phyloP scores from a whole-genome alignment of 768 basidiomycete genomes.

The Auricularia sp. region DNA sequence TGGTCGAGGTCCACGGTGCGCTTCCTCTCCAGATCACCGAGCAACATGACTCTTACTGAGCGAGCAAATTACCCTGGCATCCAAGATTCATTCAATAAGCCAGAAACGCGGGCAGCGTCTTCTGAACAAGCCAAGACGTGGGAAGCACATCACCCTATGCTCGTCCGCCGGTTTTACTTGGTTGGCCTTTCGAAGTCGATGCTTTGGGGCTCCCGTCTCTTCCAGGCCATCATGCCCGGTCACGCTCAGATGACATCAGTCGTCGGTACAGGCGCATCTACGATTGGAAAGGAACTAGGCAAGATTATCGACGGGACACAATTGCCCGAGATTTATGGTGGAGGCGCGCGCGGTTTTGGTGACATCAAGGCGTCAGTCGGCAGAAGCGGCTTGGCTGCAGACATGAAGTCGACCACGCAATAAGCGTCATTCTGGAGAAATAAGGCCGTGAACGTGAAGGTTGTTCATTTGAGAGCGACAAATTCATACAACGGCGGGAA shows the following conservation, averaged over 20 bases:
- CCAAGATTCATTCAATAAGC: constrained; percentile 50
- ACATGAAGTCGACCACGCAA: too few species aligned
- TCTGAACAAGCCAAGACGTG: constrained; percentile 66
- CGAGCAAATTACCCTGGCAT: constrained; percentile 66
- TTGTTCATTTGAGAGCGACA: too few species aligned
- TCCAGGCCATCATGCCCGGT: constrained; percentile 62
- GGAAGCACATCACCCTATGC: constrained; percentile 66
- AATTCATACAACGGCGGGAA: too few species aligned
- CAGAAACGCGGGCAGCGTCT: constrained; percentile 69
- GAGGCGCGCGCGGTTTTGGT: constrained; percentile 46
- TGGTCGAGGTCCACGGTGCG: constrained; percentile 62
- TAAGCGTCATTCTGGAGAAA: too few species aligned
- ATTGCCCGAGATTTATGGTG: constrained; percentile 65
- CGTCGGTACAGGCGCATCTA: constrained; percentile 51
- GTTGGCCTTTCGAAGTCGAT: constrained; percentile 69
- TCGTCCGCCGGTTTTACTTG: constrained; percentile 68
- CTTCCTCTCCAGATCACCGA: not conserved
- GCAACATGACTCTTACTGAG: not conserved
- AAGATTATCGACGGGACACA: constrained; percentile 44
- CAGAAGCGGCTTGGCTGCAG: too few species aligned
- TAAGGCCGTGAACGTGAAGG: too few species aligned
- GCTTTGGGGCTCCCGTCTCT: constrained; percentile 75
- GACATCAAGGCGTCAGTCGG: not conserved
- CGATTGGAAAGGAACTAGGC: constrained; percentile 49
- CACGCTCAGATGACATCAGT: constrained; percentile 70